Base-by-base conservation (phyloP, 768 basidiomycete species). In the Tricholoma sp. region DNA sequence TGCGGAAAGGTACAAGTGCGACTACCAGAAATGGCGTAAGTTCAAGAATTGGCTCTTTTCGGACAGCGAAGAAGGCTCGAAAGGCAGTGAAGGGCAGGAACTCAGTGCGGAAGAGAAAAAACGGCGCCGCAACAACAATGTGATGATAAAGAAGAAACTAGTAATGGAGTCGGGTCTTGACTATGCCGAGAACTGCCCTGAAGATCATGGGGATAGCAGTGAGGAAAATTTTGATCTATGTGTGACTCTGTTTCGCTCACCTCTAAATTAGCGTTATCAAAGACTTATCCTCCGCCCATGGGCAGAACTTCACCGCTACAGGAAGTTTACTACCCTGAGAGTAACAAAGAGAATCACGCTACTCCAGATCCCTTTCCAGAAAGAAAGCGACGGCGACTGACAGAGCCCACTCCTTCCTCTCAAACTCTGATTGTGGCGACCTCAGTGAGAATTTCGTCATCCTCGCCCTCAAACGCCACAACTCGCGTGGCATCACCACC, bases 1-100 rank as follows among this genome's bases (percentile, higher is more conserved):
- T 11, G 74, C 74, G 10, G 71, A 66, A 18, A 76, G 75, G 17
- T 82, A 82, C 66, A 75, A 78, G 57, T 56, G 59, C 17, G 80
- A 87, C 64, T 83, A 77, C 67, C 76, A 76, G 65, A 79, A 74
- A 56, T 86, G 82, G 81, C 68, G 68, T 42, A 63, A 61, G 13
- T 73, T 80, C 61, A 76, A 76, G 51, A 58, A 66, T 29, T 82
- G 76, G 77, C 60, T 80, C 4, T 72, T 72, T 48, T 62, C 59
- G 32, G 70, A 78, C 37, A 61, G 72, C 12, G 66, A 63, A 15
- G 57, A 66, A n/a, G 66, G 70, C 33, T 62, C 63, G 3, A 63
- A 71, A 10, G 60, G 67, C 37, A 52, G 59, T 13, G 65, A 66
- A n/a, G 67, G 62, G 42, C 55, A 65, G 6, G 57, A 55, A 15